Conservation (phyloP, 176 grass and related monocot species). For the Eragrostis curvula region DNA sequence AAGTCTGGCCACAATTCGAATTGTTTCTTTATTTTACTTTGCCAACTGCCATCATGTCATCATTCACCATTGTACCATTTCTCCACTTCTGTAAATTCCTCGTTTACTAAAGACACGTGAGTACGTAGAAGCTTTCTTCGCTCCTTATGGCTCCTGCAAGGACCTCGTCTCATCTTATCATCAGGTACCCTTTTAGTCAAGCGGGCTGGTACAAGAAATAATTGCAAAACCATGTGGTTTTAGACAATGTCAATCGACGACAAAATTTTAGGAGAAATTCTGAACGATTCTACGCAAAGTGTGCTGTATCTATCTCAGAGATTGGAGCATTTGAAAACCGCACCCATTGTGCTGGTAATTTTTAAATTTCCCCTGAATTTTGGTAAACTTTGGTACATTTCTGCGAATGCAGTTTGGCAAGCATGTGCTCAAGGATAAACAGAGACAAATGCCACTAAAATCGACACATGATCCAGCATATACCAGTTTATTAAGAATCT, state of each 20-base stretch:
- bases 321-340: not conserved
- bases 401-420: not conserved
- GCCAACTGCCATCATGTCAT: not conserved
- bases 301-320: not conserved
- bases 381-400: not conserved
- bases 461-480: constrained; percentile 13
- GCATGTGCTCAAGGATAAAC: not conserved
- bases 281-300: not conserved
- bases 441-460: not conserved
- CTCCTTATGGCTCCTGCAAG: too few relatives aligned
- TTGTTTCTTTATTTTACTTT: too few relatives aligned
- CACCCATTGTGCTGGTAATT: not conserved
- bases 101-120: not conserved
- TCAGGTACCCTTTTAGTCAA: not conserved
- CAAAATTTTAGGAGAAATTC: not conserved
- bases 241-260: constrained; percentile 8
- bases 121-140: constrained; percentile 40
- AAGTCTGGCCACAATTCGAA: too few relatives aligned
- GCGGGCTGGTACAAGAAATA: not conserved
- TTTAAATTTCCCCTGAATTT: not conserved
- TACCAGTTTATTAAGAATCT: constrained; percentile 34
- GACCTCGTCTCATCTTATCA: constrained; percentile 14
- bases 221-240: not conserved
- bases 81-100: constrained; percentile 24
- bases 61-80: constrained; percentile 10